Evolutionary conservation across 345 rosid genomes (phyloP).

Genomic region (Aquilaria sinensis): DNA sequence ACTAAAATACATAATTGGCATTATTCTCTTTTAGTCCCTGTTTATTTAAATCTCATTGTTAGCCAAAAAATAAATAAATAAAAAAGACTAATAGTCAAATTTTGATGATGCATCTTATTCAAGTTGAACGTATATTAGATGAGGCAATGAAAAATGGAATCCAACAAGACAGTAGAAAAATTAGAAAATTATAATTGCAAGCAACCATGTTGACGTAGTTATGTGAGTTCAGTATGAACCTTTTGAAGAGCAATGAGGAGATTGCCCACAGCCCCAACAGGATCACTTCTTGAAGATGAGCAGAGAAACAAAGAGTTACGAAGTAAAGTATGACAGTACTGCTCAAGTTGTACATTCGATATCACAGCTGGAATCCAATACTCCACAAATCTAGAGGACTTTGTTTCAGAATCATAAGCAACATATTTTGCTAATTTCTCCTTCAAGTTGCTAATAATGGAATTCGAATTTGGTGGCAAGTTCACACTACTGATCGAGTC

Average conservation of each 20-base stretch:
- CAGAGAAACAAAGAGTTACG: slow-evolving; percentile 48
- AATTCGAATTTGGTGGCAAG: slow-evolving; percentile 18
- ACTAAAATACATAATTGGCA: no score
- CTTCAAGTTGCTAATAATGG: slow-evolving; percentile 22
- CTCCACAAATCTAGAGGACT: slow-evolving; percentile 54
- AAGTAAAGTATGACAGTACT: slow-evolving; percentile 71
- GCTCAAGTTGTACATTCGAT: slow-evolving; percentile 84
- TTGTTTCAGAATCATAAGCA: slow-evolving; percentile 35
- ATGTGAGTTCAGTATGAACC: slow-evolving; percentile 37
- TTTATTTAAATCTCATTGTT: no score
- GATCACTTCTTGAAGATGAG: slow-evolving; percentile 49
- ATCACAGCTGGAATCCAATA: slow-evolving; percentile 88
- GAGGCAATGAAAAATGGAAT: neutral
- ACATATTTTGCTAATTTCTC: slow-evolving; percentile 30
- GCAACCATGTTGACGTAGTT: slow-evolving; percentile 4
- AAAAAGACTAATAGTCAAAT: no score
- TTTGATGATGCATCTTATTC: no score
- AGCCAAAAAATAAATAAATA: no score
- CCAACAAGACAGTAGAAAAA: neutral
- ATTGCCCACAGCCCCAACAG: slow-evolving; percentile 52
- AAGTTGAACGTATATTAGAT: neutral
- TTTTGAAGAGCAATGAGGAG: slow-evolving; percentile 52
- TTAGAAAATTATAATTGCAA: slow-evolving; percentile 1
- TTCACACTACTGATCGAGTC: slow-evolving; percentile 6
- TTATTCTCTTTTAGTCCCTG: no score